These are phyloP conservation scores for Dissoconium aciculare DNA, from an alignment of 2,329 filamentous ascomycete genomes.

Conservation along the genomic window DNA sequence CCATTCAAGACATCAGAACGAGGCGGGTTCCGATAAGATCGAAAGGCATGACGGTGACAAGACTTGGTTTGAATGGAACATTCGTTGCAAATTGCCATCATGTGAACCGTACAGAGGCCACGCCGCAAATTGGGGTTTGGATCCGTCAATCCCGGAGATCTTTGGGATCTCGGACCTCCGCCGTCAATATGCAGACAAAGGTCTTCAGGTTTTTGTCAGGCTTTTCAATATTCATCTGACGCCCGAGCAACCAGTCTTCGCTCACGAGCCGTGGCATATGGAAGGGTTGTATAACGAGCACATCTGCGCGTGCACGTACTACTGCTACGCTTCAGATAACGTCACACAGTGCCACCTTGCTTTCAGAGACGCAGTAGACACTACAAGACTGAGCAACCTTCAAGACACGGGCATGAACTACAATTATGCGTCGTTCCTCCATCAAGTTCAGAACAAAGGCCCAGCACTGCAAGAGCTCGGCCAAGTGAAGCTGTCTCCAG, in stretches of 20 bases:
- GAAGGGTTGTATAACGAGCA: slow-evolving; percentile 39
- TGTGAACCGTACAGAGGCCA: background rate
- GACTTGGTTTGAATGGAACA: slow-evolving; percentile 4
- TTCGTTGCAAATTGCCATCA: background rate
- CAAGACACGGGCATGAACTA: background rate
- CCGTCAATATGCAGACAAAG: slow-evolving; percentile 25
- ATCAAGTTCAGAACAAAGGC: background rate
- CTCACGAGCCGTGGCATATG: slow-evolving; percentile 37
- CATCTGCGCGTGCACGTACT: slow-evolving; percentile 45
- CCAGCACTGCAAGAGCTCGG: slow-evolving; percentile 31
- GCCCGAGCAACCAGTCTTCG: slow-evolving; percentile 39
- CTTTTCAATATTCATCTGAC: slow-evolving; percentile 42
- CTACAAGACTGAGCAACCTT: background rate
- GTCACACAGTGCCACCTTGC: slow-evolving; percentile 24
- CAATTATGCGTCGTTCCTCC: background rate
- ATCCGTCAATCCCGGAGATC: background rate
- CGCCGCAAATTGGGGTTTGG: background rate
- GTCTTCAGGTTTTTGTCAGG: slow-evolving; percentile 47
- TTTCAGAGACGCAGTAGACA: background rate
- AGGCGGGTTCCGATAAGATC: no score
- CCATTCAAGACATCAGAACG: slow-evolving; percentile 3
- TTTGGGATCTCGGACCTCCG: slow-evolving; percentile 8
- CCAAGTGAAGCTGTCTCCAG: slow-evolving; percentile 31
- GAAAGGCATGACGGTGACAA: no score
- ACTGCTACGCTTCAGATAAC: slow-evolving; percentile 46